Conservation (phyloP, 768 basidiomycete genomes). For the Podaxis pistillaris region DNA sequence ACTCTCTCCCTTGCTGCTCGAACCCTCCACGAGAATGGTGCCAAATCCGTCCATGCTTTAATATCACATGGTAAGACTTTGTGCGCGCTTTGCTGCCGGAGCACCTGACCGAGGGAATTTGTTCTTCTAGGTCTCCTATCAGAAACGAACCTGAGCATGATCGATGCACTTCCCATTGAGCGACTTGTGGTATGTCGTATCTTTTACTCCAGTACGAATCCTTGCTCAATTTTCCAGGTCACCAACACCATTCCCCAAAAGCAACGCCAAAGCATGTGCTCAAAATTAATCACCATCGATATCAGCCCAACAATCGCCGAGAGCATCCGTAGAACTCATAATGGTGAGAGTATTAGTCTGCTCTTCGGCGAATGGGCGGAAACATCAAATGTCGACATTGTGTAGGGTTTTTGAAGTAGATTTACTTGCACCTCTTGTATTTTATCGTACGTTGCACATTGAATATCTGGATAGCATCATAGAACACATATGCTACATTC, state of each 20-base stretch:
- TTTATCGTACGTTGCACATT: not conserved
- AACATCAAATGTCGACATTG: slow-evolving; percentile 36
- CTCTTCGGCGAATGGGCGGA: slow-evolving; percentile 85
- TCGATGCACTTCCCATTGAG: slow-evolving; percentile 75
- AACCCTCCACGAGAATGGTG: slow-evolving; percentile 88
- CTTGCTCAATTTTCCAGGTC: slow-evolving; percentile 47
- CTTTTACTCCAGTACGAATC: slow-evolving; percentile 10
- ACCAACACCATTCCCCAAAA: slow-evolving; percentile 94
- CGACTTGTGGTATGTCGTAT: slow-evolving; percentile 71
- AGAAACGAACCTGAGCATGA: slow-evolving; percentile 64
- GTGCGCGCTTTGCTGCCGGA: slow-evolving; percentile 13
- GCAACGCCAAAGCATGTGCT: slow-evolving; percentile 56
- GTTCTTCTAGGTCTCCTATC: slow-evolving; percentile 66
- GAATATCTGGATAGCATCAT: not conserved
- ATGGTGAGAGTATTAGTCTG: slow-evolving; percentile 89
- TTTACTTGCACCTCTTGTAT: not conserved
- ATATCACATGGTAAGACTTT: slow-evolving; percentile 82
- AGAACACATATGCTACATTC: not conserved
- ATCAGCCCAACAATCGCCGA: slow-evolving; percentile 92
- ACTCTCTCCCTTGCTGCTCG: slow-evolving; percentile 85
- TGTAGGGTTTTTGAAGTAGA: slow-evolving; percentile 20
- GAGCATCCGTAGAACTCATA: slow-evolving; percentile 92
- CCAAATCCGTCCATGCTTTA: slow-evolving; percentile 80
- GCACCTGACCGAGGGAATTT: slow-evolving; percentile 10
- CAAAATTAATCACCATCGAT: slow-evolving; percentile 88